phyloP scores from a whole-genome alignment of 208 protist species.

The Tritrichomonas foetus region DNA sequence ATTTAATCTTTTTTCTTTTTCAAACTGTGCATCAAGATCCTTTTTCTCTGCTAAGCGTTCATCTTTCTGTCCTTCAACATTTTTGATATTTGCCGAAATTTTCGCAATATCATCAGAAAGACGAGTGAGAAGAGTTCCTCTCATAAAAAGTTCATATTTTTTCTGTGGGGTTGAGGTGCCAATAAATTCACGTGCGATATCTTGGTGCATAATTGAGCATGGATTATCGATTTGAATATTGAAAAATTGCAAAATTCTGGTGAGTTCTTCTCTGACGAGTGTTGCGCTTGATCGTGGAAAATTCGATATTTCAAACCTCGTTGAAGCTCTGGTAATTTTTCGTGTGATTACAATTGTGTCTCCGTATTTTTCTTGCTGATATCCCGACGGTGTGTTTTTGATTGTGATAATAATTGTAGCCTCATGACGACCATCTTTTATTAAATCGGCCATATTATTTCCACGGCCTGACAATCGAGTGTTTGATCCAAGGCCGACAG shows the following conservation, averaged over 20 bases:
- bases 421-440: conserved; percentile 19
- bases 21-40: background rate
- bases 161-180: background rate
- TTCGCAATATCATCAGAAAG: background rate
- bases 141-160: conserved; percentile 41
- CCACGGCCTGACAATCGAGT: background rate
- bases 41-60: background rate
- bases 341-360: background rate
- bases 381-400: background rate
- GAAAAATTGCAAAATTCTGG: background rate
- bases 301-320: background rate
- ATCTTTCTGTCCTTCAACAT: background rate
- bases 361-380: background rate
- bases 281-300: background rate
- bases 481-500: conserved; percentile 38
- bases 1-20: background rate
- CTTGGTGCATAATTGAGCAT: conserved; percentile 38
- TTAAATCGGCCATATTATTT: background rate
- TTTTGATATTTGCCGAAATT: background rate
- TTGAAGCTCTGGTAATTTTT: background rate
- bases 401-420: conserved; percentile 17
- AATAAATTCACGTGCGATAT: conserved; percentile 34
- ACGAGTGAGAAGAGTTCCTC: background rate
- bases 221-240: conserved; percentile 39
- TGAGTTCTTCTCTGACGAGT: background rate